Conservation (phyloP, 441 rosid genomes). For the Eutrema salsugineum region DNA sequence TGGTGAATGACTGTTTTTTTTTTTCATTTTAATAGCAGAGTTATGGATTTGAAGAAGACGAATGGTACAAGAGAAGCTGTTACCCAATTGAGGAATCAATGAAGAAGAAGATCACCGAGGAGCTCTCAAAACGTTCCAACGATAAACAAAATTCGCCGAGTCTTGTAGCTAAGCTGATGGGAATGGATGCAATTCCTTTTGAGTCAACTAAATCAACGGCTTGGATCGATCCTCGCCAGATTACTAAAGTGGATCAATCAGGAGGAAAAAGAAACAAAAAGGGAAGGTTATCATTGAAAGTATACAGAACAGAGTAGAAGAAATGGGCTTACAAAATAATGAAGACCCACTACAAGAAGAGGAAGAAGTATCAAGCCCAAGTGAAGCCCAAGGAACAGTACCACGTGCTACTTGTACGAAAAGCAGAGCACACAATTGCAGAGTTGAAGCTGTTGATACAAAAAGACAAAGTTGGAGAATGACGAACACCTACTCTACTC, state of each 20-base stretch:
- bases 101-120: conserved; percentile 80
- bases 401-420: too few species aligned
- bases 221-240: conserved; percentile 29
- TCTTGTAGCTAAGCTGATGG: conserved; percentile 93
- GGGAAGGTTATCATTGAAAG: conserved; percentile 36
- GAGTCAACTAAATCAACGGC: conserved; percentile 42
- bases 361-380: too few species aligned
- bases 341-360: too few species aligned
- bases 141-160: conserved; percentile 56
- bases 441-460: too few species aligned
- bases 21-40: not conserved
- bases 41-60: conserved; percentile 43
- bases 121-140: conserved; percentile 51
- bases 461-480: too few species aligned
- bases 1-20: not conserved
- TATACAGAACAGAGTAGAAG: too few species aligned
- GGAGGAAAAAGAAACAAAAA: conserved; percentile 37
- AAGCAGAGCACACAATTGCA: too few species aligned
- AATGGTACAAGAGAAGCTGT: conserved; percentile 44
- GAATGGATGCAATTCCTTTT: conserved; percentile 66
- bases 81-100: conserved; percentile 62
- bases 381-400: too few species aligned
- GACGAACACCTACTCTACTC: too few species aligned
- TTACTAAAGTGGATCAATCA: conserved; percentile 27
- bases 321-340: too few species aligned